These are phyloP conservation scores for Fusarium pseudocircinatum DNA, from an alignment of 2,329 filamentous ascomycete genomes.

Conservation along the genomic window DNA sequence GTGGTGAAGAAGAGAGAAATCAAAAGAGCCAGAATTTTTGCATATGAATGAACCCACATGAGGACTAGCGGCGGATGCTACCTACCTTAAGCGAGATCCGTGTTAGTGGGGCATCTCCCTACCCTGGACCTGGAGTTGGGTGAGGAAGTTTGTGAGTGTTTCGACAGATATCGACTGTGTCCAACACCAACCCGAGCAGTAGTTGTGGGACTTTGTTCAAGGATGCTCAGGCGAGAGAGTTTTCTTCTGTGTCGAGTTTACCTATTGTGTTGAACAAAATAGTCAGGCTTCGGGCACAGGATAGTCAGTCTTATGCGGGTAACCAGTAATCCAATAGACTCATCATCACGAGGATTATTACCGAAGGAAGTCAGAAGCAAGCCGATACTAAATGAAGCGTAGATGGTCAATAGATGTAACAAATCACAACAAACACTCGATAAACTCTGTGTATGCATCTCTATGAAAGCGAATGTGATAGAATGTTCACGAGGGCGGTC, in stretches of 20 bases:
- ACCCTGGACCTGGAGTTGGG: neutral
- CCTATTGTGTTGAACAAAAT: neutral
- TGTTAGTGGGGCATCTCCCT: neutral
- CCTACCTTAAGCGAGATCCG: slow-evolving; percentile 17
- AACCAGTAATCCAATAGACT: neutral
- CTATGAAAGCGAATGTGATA: slow-evolving; percentile 10
- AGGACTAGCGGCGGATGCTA: slow-evolving; percentile 11
- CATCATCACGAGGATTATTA: slow-evolving; percentile 7
- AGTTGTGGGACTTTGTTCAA: neutral
- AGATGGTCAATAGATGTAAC: neutral
- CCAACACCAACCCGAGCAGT: neutral
- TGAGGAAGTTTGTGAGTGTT: neutral
- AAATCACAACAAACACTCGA: neutral
- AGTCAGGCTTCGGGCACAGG: neutral
- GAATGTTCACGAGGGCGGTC: slow-evolving; percentile 16
- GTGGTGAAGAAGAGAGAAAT: slow-evolving; percentile 37
- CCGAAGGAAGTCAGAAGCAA: neutral
- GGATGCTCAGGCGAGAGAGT: slow-evolving; percentile 18
- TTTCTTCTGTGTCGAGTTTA: neutral
- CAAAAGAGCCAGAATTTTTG: slow-evolving; percentile 15
- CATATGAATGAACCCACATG: slow-evolving; percentile 5
- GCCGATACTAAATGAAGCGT: neutral
- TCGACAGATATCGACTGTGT: neutral
- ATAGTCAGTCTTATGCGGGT: neutral
- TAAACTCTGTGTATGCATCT: neutral